phyloP scores from a whole-genome alignment of 208 protist species.

The Wallacemonas sp. region DNA sequence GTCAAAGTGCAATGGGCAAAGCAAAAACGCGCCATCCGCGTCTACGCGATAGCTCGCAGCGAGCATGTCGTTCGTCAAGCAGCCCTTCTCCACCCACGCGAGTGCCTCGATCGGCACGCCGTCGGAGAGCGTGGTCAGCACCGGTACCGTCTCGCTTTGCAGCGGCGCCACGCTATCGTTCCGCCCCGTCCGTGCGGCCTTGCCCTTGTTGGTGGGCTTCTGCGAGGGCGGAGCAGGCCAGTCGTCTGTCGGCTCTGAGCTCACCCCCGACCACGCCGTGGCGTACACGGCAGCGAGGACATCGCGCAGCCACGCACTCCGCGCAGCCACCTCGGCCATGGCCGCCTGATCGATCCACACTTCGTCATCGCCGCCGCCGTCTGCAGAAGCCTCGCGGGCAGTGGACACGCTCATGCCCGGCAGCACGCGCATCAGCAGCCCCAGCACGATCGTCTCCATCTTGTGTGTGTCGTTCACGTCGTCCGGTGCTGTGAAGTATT shows the following conservation, averaged over 20 bases:
- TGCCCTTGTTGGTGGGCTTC: too few relatives aligned
- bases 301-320: constrained; percentile 1
- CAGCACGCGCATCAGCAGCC: too few relatives aligned
- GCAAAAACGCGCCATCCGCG: too few relatives aligned
- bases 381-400: too few relatives aligned
- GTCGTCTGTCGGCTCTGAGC: neutral
- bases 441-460: too few relatives aligned
- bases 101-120: neutral
- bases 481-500: too few relatives aligned
- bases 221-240: too few relatives aligned
- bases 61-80: neutral
- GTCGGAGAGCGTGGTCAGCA: neutral
- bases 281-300: neutral
- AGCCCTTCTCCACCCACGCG: neutral
- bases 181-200: too few relatives aligned
- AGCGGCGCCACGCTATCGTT: neutral
- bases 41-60: neutral
- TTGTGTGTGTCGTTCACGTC: too few relatives aligned
- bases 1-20: neutral
- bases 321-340: neutral
- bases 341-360: too few relatives aligned
- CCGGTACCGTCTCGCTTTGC: neutral
- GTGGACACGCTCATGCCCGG: too few relatives aligned
- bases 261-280: neutral
- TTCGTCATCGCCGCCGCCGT: too few relatives aligned